phyloP scores from a whole-genome alignment of 108 stramenopile species.

The Skeletonema menzelii region DNA sequence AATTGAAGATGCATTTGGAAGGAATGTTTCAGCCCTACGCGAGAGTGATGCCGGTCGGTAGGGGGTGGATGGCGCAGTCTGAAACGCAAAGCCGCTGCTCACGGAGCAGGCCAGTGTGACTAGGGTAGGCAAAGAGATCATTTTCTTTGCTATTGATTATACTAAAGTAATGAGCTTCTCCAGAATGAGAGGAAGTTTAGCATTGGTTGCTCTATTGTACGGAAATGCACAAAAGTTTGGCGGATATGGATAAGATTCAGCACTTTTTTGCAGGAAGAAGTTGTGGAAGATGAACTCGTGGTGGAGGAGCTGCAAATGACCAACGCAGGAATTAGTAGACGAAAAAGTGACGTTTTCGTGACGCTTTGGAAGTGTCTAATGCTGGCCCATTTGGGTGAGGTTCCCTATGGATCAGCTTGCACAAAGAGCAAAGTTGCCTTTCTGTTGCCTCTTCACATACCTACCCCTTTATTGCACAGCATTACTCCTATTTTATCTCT shows the following conservation, averaged over 20 bases:
- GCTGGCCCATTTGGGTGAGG: too few species aligned
- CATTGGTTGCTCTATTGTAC: not conserved
- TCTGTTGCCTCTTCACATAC: too few species aligned
- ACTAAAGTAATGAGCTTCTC: not conserved
- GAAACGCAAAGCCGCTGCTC: conserved; percentile 35
- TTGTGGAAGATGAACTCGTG: too few species aligned
- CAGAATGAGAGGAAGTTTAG: not conserved
- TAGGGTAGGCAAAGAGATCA: not conserved
- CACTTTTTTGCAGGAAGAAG: not conserved
- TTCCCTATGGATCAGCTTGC: too few species aligned
- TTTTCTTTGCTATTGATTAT: not conserved
- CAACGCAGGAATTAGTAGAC: not conserved
- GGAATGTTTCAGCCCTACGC: conserved; percentile 10
- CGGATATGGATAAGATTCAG: not conserved
- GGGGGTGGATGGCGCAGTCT: conserved; percentile 31
- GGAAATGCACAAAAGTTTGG: not conserved
- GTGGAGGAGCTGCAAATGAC: not conserved
- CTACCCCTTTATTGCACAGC: too few species aligned
- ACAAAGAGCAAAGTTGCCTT: too few species aligned
- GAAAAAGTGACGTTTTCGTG: too few species aligned
- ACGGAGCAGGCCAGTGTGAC: conserved; percentile 15
- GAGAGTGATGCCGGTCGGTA: conserved; percentile 20
- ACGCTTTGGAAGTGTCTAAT: not conserved
- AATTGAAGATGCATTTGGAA: conserved; percentile 18
- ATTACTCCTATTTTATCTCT: too few species aligned